Evolutionary conservation across 2,329 filamentous ascomycete genomes (phyloP).

Genomic region (Colletotrichum zoysiae): DNA sequence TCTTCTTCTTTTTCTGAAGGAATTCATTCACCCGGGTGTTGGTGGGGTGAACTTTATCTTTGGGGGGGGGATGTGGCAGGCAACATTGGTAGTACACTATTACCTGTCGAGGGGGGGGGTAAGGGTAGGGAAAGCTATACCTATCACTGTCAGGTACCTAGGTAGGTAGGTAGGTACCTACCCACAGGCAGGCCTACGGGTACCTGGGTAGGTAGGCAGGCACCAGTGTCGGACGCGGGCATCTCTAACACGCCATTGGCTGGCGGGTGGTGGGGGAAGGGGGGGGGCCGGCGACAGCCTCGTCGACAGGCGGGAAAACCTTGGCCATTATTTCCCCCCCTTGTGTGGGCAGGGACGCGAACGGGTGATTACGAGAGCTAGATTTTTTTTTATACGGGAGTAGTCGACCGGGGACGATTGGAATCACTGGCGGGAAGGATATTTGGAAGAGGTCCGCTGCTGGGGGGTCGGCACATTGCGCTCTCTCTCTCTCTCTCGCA

Average conservation of each 20-base stretch:
- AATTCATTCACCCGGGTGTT: background rate
- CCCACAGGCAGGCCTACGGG: too few species aligned
- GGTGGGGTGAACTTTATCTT: conserved; percentile 26
- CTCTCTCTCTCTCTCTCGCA: background rate
- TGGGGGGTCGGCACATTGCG: conserved; percentile 7
- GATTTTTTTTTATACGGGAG: background rate
- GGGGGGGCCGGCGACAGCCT: conserved; percentile 11
- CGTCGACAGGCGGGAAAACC: conserved; percentile 7
- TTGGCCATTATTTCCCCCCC: background rate
- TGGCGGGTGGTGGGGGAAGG: background rate
- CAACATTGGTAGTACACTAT: background rate
- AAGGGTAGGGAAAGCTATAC: background rate
- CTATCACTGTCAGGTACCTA: background rate
- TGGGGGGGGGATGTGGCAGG: background rate
- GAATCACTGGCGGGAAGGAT: background rate
- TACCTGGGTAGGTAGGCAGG: background rate
- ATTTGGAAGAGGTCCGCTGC: background rate
- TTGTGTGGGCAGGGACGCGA: background rate
- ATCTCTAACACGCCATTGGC: conserved; percentile 41
- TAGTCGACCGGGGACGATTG: background rate
- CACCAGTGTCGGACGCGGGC: background rate
- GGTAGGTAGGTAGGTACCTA: background rate
- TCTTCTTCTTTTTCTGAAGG: too few species aligned
- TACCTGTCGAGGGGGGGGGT: background rate
- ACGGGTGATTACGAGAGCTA: background rate